A percentile compares a stretch with the other conserved stretches of the same genome.
Evolutionary conservation across 2,329 filamentous ascomycete genomes (phyloP).

Genomic region (Scytalidium sp.): DNA sequence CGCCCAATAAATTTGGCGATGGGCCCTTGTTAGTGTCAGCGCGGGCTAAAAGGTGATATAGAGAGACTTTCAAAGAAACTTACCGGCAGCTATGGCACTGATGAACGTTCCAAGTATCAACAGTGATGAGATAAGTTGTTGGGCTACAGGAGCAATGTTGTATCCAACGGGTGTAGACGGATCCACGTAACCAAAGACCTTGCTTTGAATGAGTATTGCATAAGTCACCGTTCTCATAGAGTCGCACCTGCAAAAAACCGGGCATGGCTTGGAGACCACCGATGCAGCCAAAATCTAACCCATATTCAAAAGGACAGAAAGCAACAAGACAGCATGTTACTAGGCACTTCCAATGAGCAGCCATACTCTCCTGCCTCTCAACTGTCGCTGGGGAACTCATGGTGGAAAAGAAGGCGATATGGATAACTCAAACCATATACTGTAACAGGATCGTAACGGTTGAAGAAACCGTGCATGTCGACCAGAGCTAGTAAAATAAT

Average conservation of each 20-base stretch:
- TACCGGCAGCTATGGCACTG: slow-evolving; percentile 43
- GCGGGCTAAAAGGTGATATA: slow-evolving; percentile 29
- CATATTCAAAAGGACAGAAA: slow-evolving; percentile 18
- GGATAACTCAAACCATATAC: not conserved
- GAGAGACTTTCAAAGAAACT: too few species aligned
- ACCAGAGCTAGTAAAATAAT: too few species aligned
- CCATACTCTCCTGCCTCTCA: slow-evolving; percentile 23
- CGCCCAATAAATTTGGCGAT: slow-evolving; percentile 37
- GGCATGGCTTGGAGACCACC: slow-evolving; percentile 14
- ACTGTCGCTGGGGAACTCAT: not conserved
- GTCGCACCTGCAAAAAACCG: slow-evolving; percentile 13
- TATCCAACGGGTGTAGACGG: slow-evolving; percentile 19
- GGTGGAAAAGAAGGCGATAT: not conserved
- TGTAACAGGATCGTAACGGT: too few species aligned
- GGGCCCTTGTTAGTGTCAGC: slow-evolving; percentile 3
- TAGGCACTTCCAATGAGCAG: slow-evolving; percentile 18
- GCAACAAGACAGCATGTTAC: slow-evolving; percentile 13
- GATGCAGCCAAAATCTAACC: slow-evolving; percentile 14
- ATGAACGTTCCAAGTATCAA: slow-evolving; percentile 48
- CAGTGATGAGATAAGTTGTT: slow-evolving; percentile 49
- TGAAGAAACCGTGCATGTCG: too few species aligned
- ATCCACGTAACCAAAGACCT: slow-evolving; percentile 43
- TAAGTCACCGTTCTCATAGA: not conserved
- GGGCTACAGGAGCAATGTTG: slow-evolving; percentile 39
- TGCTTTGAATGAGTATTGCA: slow-evolving; percentile 19